A percentile compares a stretch with the other conserved stretches of the same genome.
Conservation (phyloP, 257 asterid genomes). For the Solanum etuberosum region DNA sequence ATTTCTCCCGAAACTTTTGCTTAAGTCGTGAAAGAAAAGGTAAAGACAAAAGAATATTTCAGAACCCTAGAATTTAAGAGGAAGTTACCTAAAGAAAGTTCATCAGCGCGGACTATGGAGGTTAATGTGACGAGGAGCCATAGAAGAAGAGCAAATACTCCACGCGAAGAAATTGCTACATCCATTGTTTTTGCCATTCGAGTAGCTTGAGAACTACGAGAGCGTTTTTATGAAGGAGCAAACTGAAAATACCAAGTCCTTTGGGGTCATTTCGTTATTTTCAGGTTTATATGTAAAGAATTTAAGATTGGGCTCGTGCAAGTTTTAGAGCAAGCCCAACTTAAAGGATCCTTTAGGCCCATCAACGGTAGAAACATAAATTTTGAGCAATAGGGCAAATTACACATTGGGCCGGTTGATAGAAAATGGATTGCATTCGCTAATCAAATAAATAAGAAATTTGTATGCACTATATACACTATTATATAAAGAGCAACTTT, state of each 20-base stretch:
- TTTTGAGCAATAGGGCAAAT: background rate
- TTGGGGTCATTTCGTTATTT: background rate
- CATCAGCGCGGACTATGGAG: slow-evolving; percentile 15
- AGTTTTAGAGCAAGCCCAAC: background rate
- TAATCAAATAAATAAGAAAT: background rate
- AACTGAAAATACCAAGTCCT: background rate
- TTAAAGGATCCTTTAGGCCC: background rate
- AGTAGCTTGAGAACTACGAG: background rate
- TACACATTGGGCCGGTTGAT: background rate
- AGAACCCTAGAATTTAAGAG: slow-evolving; percentile 13
- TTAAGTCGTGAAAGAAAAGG: background rate
- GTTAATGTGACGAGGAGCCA: slow-evolving; percentile 20
- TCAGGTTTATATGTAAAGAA: background rate
- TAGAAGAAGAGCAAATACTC: slow-evolving; percentile 7
- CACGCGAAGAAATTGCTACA: slow-evolving; percentile 5
- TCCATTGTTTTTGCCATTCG: slow-evolving; percentile 21
- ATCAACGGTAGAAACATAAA: background rate
- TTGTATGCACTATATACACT: no score
- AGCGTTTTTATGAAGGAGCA: background rate
- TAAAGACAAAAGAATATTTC: background rate
- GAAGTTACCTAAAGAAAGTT: slow-evolving; percentile 44
- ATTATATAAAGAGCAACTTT: no score
- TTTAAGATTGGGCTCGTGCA: background rate
- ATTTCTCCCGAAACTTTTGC: background rate
- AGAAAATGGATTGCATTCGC: background rate